Evolutionary conservation across 1,284 basidiomycete genomes (phyloP).

Genomic region (Pisolithus thermaeus): DNA sequence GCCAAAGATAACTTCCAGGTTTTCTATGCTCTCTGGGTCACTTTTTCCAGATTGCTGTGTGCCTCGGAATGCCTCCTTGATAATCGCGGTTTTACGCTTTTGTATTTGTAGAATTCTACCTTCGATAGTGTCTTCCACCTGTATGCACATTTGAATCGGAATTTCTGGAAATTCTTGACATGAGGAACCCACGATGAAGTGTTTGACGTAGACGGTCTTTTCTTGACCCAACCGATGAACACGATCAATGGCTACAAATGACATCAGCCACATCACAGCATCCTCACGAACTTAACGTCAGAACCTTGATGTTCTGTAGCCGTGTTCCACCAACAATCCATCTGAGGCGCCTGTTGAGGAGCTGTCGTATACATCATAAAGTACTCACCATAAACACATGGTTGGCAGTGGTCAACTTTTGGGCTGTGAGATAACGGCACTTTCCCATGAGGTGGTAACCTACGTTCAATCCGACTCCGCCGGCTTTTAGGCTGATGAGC

Average conservation of each 20-base stretch:
- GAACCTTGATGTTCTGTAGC: slow-evolving; percentile 86
- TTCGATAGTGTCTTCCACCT: slow-evolving; percentile 74
- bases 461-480: slow-evolving; percentile 89
- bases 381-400: slow-evolving; percentile 78
- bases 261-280: not conserved
- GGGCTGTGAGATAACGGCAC: slow-evolving; percentile 6
- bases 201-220: slow-evolving; percentile 81
- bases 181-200: slow-evolving; percentile 69
- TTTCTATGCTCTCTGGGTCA: slow-evolving; percentile 69
- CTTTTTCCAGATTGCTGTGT: slow-evolving; percentile 29
- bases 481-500: slow-evolving; percentile 88
- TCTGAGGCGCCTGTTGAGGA: slow-evolving; percentile 39
- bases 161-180: not conserved
- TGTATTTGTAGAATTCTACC: slow-evolving; percentile 85
- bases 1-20: slow-evolving; percentile 73
- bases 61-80: slow-evolving; percentile 73
- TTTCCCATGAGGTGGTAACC: slow-evolving; percentile 15
- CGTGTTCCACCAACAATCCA: slow-evolving; percentile 97
- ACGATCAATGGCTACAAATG: slow-evolving; percentile 61
- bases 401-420: slow-evolving; percentile 67
- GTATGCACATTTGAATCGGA: slow-evolving; percentile 3
- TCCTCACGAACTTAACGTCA: slow-evolving; percentile 17
- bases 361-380: not conserved
- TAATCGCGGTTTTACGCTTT: slow-evolving; percentile 80
- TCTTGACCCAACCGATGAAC: slow-evolving; percentile 84